Evolutionary conservation across 768 basidiomycete species (phyloP).

Genomic region (Cystobasidium ongulense): DNA sequence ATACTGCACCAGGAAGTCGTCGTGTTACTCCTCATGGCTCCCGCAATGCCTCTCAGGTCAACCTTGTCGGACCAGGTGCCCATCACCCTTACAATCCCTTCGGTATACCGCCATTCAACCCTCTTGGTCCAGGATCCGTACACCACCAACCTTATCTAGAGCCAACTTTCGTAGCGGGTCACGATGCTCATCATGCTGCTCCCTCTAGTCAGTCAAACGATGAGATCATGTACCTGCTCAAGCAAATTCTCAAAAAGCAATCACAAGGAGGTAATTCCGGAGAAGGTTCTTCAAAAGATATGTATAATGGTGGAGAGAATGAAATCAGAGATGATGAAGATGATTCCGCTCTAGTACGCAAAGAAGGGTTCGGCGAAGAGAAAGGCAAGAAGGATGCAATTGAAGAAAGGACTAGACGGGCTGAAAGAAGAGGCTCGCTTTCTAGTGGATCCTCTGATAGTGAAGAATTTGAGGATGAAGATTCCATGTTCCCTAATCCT

Average conservation of each 20-base stretch:
- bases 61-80: conserved; percentile 16
- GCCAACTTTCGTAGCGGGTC: neutral
- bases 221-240: conserved; percentile 4
- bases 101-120: neutral
- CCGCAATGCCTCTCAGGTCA: neutral
- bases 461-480: conserved; percentile 16
- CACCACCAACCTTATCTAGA: neutral
- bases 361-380: conserved; percentile 17
- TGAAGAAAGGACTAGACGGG: neutral
- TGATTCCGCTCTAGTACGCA: neutral
- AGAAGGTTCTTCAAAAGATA: neutral
- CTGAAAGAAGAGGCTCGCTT: conserved; percentile 1
- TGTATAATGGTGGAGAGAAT: neutral
- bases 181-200: neutral
- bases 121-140: neutral
- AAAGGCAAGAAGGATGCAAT: neutral
- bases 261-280: neutral
- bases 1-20: neutral
- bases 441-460: neutral
- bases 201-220: neutral
- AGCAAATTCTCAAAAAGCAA: conserved; percentile 6
- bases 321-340: conserved; percentile 19
- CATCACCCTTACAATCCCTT: conserved; percentile 2
- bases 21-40: neutral
- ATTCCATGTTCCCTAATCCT: conserved; percentile 22